Percentiles rank a stretch among this genome's conserved stretches.
phyloP scores from a whole-genome alignment of 768 basidiomycete genomes.

The Russula griseocarnosa region DNA sequence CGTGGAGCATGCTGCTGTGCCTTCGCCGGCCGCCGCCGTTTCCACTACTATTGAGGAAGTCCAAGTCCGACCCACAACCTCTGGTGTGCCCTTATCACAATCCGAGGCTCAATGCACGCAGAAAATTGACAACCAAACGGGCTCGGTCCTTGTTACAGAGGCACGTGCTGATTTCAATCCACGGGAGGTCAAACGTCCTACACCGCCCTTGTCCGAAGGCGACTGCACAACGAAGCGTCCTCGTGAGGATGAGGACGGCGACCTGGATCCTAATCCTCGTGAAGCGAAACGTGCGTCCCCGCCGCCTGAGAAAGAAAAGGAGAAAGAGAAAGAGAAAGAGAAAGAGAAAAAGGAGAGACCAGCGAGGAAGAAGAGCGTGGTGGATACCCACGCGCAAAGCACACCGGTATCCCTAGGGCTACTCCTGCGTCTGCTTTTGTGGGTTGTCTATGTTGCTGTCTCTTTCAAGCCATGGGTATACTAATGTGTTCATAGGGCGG shows the following conservation, averaged over 20 bases:
- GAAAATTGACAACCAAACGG: constrained; percentile 2
- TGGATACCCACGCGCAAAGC: constrained; percentile 7
- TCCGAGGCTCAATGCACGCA: neutral
- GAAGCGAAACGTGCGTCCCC: constrained; percentile 57
- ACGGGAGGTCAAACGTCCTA: constrained; percentile 43
- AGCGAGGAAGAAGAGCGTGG: constrained; percentile 24
- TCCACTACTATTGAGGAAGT: neutral
- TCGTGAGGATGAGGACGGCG: constrained; percentile 22
- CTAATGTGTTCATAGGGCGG: constrained; percentile 24
- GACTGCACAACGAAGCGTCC: constrained; percentile 27
- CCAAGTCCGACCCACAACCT: neutral
- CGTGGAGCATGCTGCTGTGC: constrained; percentile 2
- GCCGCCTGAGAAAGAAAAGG: constrained; percentile 42
- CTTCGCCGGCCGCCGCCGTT: neutral
- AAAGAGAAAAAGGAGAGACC: constrained; percentile 17
- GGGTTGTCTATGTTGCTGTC: neutral
- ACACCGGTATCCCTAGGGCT: constrained; percentile 16
- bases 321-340: constrained; percentile 11
- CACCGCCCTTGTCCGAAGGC: constrained; percentile 61
- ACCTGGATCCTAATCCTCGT: constrained; percentile 32
- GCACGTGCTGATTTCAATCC: constrained; percentile 60
- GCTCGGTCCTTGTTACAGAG: constrained; percentile 57
- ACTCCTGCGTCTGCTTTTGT: constrained; percentile 25
- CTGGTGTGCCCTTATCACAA: neutral
- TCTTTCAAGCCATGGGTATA: neutral